These are phyloP conservation scores for Lactifluus piperatus DNA, from an alignment of 768 basidiomycete species.

Conservation along the genomic window DNA sequence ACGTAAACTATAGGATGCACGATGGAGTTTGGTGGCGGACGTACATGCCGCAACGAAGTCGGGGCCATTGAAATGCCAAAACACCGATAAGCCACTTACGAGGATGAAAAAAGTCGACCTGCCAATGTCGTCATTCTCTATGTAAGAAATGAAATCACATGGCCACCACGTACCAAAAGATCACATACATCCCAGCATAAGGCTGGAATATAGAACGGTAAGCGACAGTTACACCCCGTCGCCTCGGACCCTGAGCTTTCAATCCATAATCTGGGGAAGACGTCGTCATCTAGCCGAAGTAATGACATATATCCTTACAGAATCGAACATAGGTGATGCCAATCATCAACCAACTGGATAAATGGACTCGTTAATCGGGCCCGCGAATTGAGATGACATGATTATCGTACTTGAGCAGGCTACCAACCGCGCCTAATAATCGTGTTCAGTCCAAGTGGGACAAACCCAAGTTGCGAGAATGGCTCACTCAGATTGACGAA, in stretches of 20 bases:
- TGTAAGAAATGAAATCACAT: not conserved
- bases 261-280: conserved; percentile 17
- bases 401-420: conserved; percentile 18
- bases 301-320: conserved; percentile 2
- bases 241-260: conserved; percentile 4
- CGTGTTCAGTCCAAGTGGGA: not conserved
- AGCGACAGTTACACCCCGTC: not conserved
- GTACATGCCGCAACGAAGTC: conserved; percentile 19
- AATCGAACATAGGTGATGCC: conserved; percentile 20
- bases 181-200: conserved; percentile 18
- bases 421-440: conserved; percentile 14
- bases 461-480: not conserved
- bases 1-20: not conserved
- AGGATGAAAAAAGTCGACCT: conserved; percentile 18
- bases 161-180: conserved; percentile 15
- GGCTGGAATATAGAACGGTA: conserved; percentile 19
- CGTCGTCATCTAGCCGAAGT: not conserved
- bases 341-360: conserved; percentile 18
- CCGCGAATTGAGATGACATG: not conserved
- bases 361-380: not conserved
- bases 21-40: not conserved
- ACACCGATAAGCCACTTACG: conserved; percentile 15
- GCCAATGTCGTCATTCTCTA: not conserved
- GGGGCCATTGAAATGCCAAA: conserved; percentile 15
- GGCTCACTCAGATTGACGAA: conserved; percentile 16